Base-by-base conservation (phyloP, 768 basidiomycete species). In the Suillus tomentosus region DNA sequence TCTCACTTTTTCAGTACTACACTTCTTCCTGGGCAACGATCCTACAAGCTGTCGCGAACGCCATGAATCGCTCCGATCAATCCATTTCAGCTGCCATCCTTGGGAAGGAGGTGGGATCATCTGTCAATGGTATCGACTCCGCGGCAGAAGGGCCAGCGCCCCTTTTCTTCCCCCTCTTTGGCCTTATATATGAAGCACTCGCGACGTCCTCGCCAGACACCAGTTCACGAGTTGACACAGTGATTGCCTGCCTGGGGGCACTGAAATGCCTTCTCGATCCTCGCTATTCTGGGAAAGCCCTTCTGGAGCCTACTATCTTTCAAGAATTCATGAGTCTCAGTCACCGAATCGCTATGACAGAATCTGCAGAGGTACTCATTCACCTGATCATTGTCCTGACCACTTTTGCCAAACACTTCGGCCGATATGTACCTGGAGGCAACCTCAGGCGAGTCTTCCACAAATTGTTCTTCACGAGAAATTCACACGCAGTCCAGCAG, bases 151-250 rank as follows among this genome's bases (percentile, higher is more conserved):
- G 94, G 63, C 92, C 94, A 2, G 83, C 89, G 0, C 82, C 87
- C 13, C 87, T 93, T 76, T 99, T 98, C 79, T 95, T 89, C 77
- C 84, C 93, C 13, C 73, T 97, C 5, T 98, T 96, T 72, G 96
- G 96, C 13, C 84, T 99, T n/a, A 88, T 96, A 0, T 99, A 91
- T 68, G 96, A 99, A 73, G 88, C 92, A 0, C 79, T 98, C 8
- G 85, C 86, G 0, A 81, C 84, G 0, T 84, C 90, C 3, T 85
- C 89, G 2, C 77, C 87, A 0, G 86, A 92, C 62, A 79, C 84
- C 5, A 74, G 80, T 2, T 68, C 78, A 11, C 83, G 83, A 7
- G 79, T 81, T 56, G 76, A 79, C 1, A 78, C 85, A 8, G 79
- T 87, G 11, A 74, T 86, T 2, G 86, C 92, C 8, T 84, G 87